These are phyloP conservation scores for Colletotrichum lentis DNA, from an alignment of 2,329 filamentous ascomycete species.

Conservation along the genomic window DNA sequence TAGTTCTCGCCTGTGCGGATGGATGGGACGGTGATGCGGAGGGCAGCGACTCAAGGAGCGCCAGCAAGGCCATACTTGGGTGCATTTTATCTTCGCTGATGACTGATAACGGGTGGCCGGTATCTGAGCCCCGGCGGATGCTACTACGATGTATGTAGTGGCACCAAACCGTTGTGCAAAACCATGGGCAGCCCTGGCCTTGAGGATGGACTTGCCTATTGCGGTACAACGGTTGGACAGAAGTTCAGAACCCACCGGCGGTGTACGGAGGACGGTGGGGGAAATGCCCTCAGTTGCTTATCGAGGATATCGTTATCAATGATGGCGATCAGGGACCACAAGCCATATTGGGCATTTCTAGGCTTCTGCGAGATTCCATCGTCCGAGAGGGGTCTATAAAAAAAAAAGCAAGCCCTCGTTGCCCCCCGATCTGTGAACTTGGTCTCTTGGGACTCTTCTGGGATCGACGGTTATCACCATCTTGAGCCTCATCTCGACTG, in stretches of 20 bases:
- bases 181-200: constrained; percentile 30
- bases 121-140: constrained; percentile 14
- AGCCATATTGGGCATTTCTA: neutral
- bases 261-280: constrained; percentile 22
- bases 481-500: neutral
- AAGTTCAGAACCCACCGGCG: constrained; percentile 30
- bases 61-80: constrained; percentile 3
- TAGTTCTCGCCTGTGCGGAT: neutral
- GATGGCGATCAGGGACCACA: constrained; percentile 19
- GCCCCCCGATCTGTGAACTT: neutral
- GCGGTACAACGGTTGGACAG: constrained; percentile 27
- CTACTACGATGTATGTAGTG: too few relatives aligned
- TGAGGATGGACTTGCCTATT: constrained; percentile 36
- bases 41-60: neutral
- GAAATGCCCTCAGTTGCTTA: constrained; percentile 2
- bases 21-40: neutral
- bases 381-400: constrained; percentile 12
- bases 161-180: constrained; percentile 16
- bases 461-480: neutral
- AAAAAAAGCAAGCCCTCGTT: constrained; percentile 9
- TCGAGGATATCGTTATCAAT: constrained; percentile 33
- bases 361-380: constrained; percentile 31
- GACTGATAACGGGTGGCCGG: constrained; percentile 24
- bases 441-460: neutral
- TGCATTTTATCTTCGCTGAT: neutral